These are phyloP conservation scores for Chlorella sorokiniana DNA, from an alignment of 139 green algal genomes.

Conservation along the genomic window DNA sequence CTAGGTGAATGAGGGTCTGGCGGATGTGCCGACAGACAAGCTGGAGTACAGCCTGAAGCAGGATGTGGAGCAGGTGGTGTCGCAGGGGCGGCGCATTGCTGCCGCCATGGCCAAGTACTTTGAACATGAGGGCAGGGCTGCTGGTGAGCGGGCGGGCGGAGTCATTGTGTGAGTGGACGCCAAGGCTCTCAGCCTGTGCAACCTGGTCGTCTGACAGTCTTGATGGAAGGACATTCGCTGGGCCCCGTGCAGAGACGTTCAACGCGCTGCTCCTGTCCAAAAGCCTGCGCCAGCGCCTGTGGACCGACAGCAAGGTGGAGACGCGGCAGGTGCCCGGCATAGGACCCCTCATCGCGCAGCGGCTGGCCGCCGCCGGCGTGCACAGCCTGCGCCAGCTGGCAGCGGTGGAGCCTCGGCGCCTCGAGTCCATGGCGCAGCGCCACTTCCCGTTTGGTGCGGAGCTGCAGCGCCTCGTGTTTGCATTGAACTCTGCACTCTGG, in stretches of 20 bases:
- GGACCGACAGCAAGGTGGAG: conserved; percentile 51
- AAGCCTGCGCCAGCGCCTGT: conserved; percentile 62
- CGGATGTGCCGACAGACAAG: conserved; percentile 52
- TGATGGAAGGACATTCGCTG: not conserved
- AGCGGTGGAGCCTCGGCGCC: conserved; percentile 53
- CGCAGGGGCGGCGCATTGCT: conserved; percentile 3
- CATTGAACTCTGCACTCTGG: not conserved
- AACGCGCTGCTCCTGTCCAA: conserved; percentile 63
- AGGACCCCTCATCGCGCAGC: conserved; percentile 16
- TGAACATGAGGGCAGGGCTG: conserved; percentile 1
- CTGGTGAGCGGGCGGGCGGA: not conserved
- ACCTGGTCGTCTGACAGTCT: not conserved
- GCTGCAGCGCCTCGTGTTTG: not conserved
- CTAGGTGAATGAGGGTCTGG: conserved; percentile 79
- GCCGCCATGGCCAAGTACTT: conserved; percentile 37
- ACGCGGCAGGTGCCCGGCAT: conserved; percentile 40
- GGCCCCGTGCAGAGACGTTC: conserved; percentile 29
- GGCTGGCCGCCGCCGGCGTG: conserved; percentile 61
- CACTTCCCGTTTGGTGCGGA: conserved; percentile 69
- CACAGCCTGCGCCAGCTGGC: conserved; percentile 49
- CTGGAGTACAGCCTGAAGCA: conserved; percentile 73
- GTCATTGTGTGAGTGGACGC: not conserved
- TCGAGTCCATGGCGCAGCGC: conserved; percentile 65
- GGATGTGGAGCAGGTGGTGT: conserved; percentile 58
- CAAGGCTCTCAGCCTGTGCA: not conserved